Conservation (phyloP, 495 filamentous ascomycete genomes). For the Cladorrhinum samala region DNA sequence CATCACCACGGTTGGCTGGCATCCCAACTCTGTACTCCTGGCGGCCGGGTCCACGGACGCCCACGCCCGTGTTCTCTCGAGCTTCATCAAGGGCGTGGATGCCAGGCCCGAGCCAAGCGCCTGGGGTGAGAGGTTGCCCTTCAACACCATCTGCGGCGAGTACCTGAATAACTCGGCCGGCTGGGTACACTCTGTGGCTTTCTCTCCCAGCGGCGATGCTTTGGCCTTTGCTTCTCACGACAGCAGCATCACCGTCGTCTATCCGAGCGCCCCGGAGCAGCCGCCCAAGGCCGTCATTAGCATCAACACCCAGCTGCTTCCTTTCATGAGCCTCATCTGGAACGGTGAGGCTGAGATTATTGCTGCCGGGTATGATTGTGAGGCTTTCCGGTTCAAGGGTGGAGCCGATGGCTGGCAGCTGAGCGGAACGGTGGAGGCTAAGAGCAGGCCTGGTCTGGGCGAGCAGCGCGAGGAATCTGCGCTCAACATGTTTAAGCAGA, state of each 20-base stretch:
- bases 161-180: conserved; percentile 91
- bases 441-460: conserved; percentile 55
- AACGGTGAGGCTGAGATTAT: conserved; percentile 89
- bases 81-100: conserved; percentile 93
- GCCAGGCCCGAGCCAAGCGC: conserved; percentile 76
- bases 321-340: conserved; percentile 90
- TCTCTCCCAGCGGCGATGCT: conserved; percentile 85
- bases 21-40: conserved; percentile 91
- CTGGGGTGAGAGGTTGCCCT: conserved; percentile 93
- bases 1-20: conserved; percentile 89
- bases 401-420: conserved; percentile 78
- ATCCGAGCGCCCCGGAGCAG: conserved; percentile 87
- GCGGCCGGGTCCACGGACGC: conserved; percentile 94
- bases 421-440: conserved; percentile 74
- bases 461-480: conserved; percentile 59
- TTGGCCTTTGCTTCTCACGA: conserved; percentile 91
- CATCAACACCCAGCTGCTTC: conserved; percentile 80
- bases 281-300: conserved; percentile 83
- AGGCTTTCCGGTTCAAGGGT: conserved; percentile 87
- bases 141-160: conserved; percentile 97
- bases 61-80: conserved; percentile 92
- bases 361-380: conserved; percentile 93
- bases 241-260: conserved; percentile 92
- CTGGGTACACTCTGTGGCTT: conserved; percentile 87
- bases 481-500: conserved; percentile 98